Base-by-base conservation (phyloP, 192 early-diverging fungal genomes). In the Coemansia sp. region DNA sequence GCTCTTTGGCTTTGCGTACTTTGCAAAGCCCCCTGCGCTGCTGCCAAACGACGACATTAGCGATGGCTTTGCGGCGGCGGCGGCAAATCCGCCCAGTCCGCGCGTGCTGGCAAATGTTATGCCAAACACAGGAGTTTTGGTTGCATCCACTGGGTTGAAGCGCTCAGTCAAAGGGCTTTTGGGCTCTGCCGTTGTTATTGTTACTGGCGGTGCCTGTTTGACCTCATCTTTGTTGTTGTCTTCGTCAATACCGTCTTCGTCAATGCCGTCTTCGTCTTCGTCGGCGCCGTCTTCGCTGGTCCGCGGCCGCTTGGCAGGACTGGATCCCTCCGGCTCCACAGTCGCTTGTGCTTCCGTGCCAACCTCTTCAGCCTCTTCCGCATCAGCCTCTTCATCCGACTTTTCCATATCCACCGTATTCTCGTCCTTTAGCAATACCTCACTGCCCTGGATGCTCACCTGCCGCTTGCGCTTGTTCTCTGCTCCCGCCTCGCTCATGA, bases 381-480 rank as follows among this genome's bases (percentile, higher is more conserved):
- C 41, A 45, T 45, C 41, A 21, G 21, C 21, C 16, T 45, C 16
- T 12, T 45, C n/a, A 6, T 2, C 22, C 12, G 17, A 5, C 16
- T 45, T 27, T 25, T 5, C 39, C n/a, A 9, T 27, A 3, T 38
- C 54, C 38, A 11, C 2, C 0, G 53, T 25, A 16, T 14, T 23
- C 7, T 64, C 29, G 31, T 39, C 53, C 22, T 64, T 48, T 17
- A 39, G 27, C 17, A 57, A 50, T 10, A 45, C 29, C 23, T 53
- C 41, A 11, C 55, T 27, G 12, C 57, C 61, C 7, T 68, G 55
- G 38, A 80, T 59, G 65, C 77, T 80, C 54, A 74, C 72, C 49
- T 80, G 77, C 26, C 77, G 77, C 72, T 80, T 80, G 41, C 77
- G 77, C 56, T 80, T 80, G 38, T 67, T 66, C 19, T 80, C 75